Percentiles rank a stretch among this genome's conserved stretches.
Evolutionary conservation across 352 stramenopile genomes (phyloP).

Genomic region (Pythium monospermum): DNA sequence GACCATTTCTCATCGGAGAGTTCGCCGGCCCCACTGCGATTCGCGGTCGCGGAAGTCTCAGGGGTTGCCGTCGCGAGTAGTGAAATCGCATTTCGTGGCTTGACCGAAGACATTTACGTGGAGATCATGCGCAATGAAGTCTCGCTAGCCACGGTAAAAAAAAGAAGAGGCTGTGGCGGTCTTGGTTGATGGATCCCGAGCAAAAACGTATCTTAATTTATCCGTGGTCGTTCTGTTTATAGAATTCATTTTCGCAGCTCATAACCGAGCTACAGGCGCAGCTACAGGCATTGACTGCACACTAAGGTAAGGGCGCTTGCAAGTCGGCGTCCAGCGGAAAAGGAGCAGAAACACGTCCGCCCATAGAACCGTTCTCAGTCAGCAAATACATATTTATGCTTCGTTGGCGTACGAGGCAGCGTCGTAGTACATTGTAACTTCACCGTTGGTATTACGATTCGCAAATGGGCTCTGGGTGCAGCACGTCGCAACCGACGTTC

Average conservation of each 20-base stretch:
- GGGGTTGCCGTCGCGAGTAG: constrained; percentile 48
- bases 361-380: too few relatives aligned
- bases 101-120: constrained; percentile 37
- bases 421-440: too few relatives aligned
- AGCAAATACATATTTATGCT: too few relatives aligned
- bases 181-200: too few relatives aligned
- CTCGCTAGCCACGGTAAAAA: constrained; percentile 45
- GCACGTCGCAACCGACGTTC: constrained; percentile 12
- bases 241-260: constrained; percentile 1
- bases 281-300: too few relatives aligned
- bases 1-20: constrained; percentile 1
- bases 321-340: too few relatives aligned
- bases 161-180: too few relatives aligned
- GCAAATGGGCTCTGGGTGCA: constrained; percentile 55
- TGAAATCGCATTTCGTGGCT: constrained; percentile 19
- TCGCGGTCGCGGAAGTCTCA: constrained; percentile 56
- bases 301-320: too few relatives aligned
- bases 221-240: not conserved
- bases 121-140: constrained; percentile 42
- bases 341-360: too few relatives aligned
- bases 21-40: constrained; percentile 25
- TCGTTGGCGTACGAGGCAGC: too few relatives aligned
- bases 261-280: not conserved
- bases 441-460: too few relatives aligned
- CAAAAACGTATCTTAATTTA: too few relatives aligned